These are phyloP conservation scores for Yamadazyma atmosphaerica DNA, from an alignment of 1,139 yeast genomes.

Conservation along the genomic window DNA sequence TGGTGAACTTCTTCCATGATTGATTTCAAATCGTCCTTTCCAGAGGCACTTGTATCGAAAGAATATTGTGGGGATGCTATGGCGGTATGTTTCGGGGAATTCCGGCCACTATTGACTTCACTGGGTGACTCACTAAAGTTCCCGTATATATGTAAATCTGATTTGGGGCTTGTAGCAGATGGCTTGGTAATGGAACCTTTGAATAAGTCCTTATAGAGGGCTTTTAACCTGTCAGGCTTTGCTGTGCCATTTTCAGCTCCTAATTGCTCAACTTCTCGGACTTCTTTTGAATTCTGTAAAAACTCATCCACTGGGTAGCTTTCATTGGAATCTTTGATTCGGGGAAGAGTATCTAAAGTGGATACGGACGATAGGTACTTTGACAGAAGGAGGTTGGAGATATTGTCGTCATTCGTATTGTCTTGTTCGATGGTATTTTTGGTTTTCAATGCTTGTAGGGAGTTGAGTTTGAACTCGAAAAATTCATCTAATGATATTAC, in stretches of 20 bases:
- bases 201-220: slow-evolving; percentile 12
- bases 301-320: slow-evolving; percentile 6
- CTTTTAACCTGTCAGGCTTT: slow-evolving; percentile 1
- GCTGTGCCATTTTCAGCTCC: neutral
- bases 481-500: slow-evolving; percentile 18
- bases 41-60: too few species aligned
- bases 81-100: too few species aligned
- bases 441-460: slow-evolving; percentile 1
- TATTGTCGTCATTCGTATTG: neutral
- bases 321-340: neutral
- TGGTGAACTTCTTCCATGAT: slow-evolving; percentile 31
- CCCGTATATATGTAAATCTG: slow-evolving; percentile 23
- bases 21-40: slow-evolving; percentile 16
- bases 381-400: neutral
- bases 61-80: too few species aligned
- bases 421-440: neutral
- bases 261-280: slow-evolving; percentile 5
- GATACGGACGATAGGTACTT: slow-evolving; percentile 1
- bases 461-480: slow-evolving; percentile 16
- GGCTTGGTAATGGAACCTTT: slow-evolving; percentile 6
- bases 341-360: neutral
- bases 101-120: neutral
- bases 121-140: slow-evolving; percentile 21
- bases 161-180: neutral
- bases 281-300: slow-evolving; percentile 7